Conservation (phyloP, 1,284 basidiomycete species). For the Takashimella tepidaria region DNA sequence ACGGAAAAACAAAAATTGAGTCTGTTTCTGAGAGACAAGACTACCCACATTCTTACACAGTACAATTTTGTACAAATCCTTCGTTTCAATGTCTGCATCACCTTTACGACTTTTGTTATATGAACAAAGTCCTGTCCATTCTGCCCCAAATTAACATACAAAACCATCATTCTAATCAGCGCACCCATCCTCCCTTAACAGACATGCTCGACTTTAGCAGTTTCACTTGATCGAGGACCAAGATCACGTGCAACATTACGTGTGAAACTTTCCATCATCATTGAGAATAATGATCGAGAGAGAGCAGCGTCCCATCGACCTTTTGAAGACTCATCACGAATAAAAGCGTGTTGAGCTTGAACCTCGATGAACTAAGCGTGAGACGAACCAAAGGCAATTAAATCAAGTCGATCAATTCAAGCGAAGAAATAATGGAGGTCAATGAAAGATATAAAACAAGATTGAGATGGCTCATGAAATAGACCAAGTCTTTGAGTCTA, state of each 20-base stretch:
- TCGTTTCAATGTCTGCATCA: no score
- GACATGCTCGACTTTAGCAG: slow-evolving; percentile 63
- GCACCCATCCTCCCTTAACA: slow-evolving; percentile 51
- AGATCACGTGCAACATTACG: slow-evolving; percentile 76
- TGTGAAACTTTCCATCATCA: slow-evolving; percentile 91
- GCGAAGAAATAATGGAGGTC: background rate
- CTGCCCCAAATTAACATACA: no score
- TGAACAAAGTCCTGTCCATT: no score
- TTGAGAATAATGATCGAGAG: slow-evolving; percentile 69
- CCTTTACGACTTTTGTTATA: no score
- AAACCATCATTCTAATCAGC: no score
- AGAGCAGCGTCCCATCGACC: slow-evolving; percentile 90
- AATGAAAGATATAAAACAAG: no score
- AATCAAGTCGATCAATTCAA: background rate
- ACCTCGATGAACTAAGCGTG: slow-evolving; percentile 73
- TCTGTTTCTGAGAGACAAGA: no score
- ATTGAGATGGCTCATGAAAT: background rate
- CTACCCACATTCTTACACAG: no score
- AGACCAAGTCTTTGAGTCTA: no score
- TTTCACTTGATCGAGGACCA: slow-evolving; percentile 56
- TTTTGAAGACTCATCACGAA: slow-evolving; percentile 83
- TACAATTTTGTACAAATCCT: no score
- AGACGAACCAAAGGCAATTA: slow-evolving; percentile 3
- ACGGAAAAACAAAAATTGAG: no score
- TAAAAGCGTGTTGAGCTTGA: slow-evolving; percentile 90